These are phyloP conservation scores for Dioscorea alata DNA, from an alignment of 106 monocot genomes.

Conservation along the genomic window DNA sequence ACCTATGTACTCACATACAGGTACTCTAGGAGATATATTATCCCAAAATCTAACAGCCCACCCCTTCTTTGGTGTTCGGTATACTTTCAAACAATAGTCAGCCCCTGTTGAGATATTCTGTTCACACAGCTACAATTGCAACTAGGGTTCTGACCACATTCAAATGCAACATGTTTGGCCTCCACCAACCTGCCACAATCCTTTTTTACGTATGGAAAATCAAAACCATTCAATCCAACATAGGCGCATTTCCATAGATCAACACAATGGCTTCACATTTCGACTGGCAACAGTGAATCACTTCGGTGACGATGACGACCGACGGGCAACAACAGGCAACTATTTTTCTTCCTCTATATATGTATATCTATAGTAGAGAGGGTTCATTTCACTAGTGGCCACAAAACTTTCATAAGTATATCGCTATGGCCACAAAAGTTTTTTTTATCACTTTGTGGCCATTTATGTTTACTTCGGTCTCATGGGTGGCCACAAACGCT, in stretches of 20 bases:
- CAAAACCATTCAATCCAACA: conserved; percentile 65
- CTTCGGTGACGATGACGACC: too few relatives aligned
- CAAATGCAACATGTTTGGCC: conserved; percentile 80
- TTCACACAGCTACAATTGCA: conserved; percentile 58
- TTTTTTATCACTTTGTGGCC: too few relatives aligned
- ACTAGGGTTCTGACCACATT: conserved; percentile 70
- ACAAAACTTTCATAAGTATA: too few relatives aligned
- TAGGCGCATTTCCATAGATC: conserved; percentile 60
- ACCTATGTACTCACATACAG: conserved; percentile 85
- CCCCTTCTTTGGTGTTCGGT: conserved; percentile 60
- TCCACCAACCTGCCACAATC: conserved; percentile 81
- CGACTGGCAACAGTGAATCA: too few relatives aligned
- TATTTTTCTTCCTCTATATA: too few relatives aligned
- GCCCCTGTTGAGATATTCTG: conserved; percentile 69
- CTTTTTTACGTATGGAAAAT: conserved; percentile 66
- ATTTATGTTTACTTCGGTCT: too few relatives aligned
- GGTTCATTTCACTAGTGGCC: too few relatives aligned
- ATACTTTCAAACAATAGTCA: conserved; percentile 86
- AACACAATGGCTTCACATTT: too few relatives aligned
- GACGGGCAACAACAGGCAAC: too few relatives aligned
- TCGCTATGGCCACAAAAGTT: too few relatives aligned
- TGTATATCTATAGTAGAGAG: too few relatives aligned
- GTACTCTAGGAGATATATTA: conserved; percentile 82
- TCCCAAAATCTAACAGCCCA: conserved; percentile 98
- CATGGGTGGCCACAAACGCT: too few relatives aligned